Evolutionary conservation across 1,139 yeast genomes (phyloP).

Genomic region (Protomyces inouyei): DNA sequence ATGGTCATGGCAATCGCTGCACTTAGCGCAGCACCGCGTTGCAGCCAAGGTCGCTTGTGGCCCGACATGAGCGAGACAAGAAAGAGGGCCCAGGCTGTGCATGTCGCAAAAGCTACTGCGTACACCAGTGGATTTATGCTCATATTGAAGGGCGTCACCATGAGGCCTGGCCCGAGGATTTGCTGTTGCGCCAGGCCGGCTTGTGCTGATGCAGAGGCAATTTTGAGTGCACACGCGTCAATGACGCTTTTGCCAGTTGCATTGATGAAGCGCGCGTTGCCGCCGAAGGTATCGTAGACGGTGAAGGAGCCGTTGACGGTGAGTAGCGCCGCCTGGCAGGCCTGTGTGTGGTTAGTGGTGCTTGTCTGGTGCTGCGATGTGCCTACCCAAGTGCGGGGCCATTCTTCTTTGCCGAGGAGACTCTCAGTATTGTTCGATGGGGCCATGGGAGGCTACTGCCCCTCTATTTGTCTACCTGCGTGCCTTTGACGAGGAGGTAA

Average conservation of each 20-base stretch:
- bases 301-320: slow-evolving; percentile 8
- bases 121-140: slow-evolving; percentile 40
- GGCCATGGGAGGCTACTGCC: too few relatives aligned
- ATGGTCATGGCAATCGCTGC: slow-evolving; percentile 39
- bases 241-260: not conserved
- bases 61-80: slow-evolving; percentile 38
- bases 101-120: slow-evolving; percentile 39
- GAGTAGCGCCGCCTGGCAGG: not conserved
- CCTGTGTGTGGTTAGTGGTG: not conserved
- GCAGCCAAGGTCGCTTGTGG: slow-evolving; percentile 39
- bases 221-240: slow-evolving; percentile 2
- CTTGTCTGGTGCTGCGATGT: too few relatives aligned
- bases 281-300: not conserved
- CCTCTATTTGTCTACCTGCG: too few relatives aligned
- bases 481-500: too few relatives aligned
- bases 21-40: slow-evolving; percentile 38
- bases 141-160: slow-evolving; percentile 38
- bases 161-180: not conserved
- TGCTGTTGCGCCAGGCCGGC: not conserved
- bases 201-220: not conserved
- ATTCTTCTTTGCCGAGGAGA: too few relatives aligned
- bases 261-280: not conserved
- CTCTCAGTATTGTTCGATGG: too few relatives aligned
- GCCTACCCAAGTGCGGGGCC: too few relatives aligned
- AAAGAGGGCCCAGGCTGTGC: slow-evolving; percentile 40